Percentiles rank a stretch among this genome's conserved stretches.
phyloP scores from a whole-genome alignment of 345 rosid species.

The Populus deltoides region DNA sequence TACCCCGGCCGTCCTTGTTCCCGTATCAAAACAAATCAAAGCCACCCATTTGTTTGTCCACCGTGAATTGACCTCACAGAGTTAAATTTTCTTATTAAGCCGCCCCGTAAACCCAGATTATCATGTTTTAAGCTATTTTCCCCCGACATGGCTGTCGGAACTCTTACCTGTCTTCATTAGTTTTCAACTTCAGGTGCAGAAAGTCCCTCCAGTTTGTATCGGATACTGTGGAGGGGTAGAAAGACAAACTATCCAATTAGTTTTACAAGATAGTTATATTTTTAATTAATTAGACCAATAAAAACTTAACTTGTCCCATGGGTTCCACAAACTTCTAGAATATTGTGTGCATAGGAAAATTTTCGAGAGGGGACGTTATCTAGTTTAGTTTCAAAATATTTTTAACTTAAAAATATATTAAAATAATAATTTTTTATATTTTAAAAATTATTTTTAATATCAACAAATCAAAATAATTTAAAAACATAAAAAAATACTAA shows the following conservation, averaged over 20 bases:
- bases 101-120: not conserved
- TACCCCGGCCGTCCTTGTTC: no score
- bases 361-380: not conserved
- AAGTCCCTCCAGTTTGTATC: not conserved
- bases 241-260: not conserved
- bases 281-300: not conserved
- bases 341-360: no score
- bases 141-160: rapidly evolving
- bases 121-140: not conserved
- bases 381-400: no score
- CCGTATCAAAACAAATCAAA: not conserved
- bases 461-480: no score
- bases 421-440: no score
- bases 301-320: not conserved
- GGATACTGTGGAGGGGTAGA: not conserved
- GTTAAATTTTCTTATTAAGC: not conserved
- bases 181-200: not conserved
- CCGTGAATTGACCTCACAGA: not conserved
- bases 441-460: no score
- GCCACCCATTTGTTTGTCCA: not conserved
- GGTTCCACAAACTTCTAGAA: not conserved
- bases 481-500: no score
- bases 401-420: no score
- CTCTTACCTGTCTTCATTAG: not conserved
- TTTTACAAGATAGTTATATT: rapidly evolving